Evolutionary conservation across 2,329 filamentous ascomycete species (phyloP), one percentile per base, ranked within the genome.

Genomic region (Stagonosporopsis cucurbitacearum): DNA sequence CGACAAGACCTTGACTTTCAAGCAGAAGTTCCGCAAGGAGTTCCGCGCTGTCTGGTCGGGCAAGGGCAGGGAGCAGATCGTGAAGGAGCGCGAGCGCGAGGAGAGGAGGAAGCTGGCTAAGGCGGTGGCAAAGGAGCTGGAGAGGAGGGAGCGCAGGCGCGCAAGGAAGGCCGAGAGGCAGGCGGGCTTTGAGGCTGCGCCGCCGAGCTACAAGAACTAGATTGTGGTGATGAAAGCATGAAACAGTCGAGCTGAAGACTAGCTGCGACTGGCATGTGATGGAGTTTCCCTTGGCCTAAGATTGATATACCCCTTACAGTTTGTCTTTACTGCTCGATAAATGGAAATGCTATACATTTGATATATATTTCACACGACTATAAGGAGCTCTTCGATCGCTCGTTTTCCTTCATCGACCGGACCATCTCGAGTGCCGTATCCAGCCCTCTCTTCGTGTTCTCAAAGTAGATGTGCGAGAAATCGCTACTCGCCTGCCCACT

Each of bases 401-500:
- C 65, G n/a, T 59, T 63, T 32, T 62, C 65, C 30, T 73, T 69
- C 57, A 73, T 59, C 33, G 60, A 54, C 3, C 66, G 47, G 5
- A 74, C 66, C 60, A 67, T 68, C 1, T 47, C 47, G 17, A 72
- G 54, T 9, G 71, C 71, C 17, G 65, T 61, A n/a, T 74, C 63
- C 1, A 74, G 42, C 15, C 71, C 68, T 32, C 58, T 62, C 54
- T 68, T 71, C 9, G 71, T 74, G 19, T 70, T 71, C 25, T 73
- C 63, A 42, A 74, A 75, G 49, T 75, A 75, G 2, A 69, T 37
- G 26, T 75, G 71, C 25, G 70, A 71, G 51, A 74, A 74, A 33
- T 73, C 69, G 54, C 69, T 73, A 59, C 72, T 75, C 8, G 71
- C 72, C 53, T 74, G 71, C 11, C 71, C 70, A 42, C 66, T 73